phyloP scores from a whole-genome alignment of 2,329 filamentous ascomycete species.

The Claviceps pusilla region DNA sequence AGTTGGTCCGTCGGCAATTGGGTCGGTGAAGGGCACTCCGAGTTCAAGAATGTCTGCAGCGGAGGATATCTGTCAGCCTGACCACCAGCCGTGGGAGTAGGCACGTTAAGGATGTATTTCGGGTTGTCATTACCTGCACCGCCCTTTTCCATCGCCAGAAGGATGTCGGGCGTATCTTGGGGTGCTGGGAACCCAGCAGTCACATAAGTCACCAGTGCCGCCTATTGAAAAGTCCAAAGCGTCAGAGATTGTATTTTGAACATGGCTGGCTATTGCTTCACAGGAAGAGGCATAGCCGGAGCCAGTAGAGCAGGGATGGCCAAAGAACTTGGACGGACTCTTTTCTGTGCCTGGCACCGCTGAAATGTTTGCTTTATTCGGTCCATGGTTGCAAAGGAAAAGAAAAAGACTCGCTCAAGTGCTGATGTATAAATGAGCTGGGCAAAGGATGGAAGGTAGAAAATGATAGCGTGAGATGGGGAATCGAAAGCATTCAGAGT shows the following conservation, averaged over 20 bases:
- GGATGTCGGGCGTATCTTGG: slow-evolving; percentile 67
- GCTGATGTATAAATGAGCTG: neutral
- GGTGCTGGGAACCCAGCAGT: slow-evolving; percentile 81
- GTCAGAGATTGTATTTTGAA: neutral
- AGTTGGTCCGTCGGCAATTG: slow-evolving; percentile 91
- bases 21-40: slow-evolving; percentile 92
- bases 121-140: slow-evolving; percentile 54
- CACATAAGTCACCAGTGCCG: slow-evolving; percentile 88
- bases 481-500: too few species aligned
- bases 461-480: neutral
- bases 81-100: neutral
- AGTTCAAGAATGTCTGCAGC: slow-evolving; percentile 73
- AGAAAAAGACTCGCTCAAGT: neutral
- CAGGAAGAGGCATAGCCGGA: neutral
- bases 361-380: slow-evolving; percentile 43
- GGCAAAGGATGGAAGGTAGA: neutral
- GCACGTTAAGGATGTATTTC: neutral
- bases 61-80: neutral
- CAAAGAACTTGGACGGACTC: slow-evolving; percentile 30
- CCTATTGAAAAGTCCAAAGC: slow-evolving; percentile 26
- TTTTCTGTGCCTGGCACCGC: slow-evolving; percentile 42
- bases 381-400: slow-evolving; percentile 29
- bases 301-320: slow-evolving; percentile 8
- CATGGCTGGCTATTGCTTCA: neutral
- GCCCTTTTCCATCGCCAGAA: slow-evolving; percentile 82